Base-by-base conservation (phyloP, 2,329 filamentous ascomycete genomes). In the Alternaria ethzedia region DNA sequence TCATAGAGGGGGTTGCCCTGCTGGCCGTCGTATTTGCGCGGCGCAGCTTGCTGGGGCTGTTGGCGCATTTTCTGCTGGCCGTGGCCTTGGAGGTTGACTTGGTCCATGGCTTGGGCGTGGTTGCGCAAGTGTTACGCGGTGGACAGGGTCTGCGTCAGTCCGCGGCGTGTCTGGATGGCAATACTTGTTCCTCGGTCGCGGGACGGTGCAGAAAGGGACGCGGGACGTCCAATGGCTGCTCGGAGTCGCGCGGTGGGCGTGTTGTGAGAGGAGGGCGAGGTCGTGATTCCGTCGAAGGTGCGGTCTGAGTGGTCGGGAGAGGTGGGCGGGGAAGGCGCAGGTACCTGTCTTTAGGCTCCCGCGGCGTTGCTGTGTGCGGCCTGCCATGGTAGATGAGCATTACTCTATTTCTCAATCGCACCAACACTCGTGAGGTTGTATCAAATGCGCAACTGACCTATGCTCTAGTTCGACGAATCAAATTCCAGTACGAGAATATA, bases 1-100 rank as follows among this genome's bases (percentile, higher is more conserved):
- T 85, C 82, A 69, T 86, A 86, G 62, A 82, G 65, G 36, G 83
- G 83, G 63, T 83, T 81, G 51, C 83, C 83, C 64, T 84, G 82
- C 73, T 82, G 80, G 41, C 84, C 84, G 65, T 86, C 84, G 65
- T 86, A 86, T 69, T 80, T 82, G 75, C 67, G 82, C 61, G 75
- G 80, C 57, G 69, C 78, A 43, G 77, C 77, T 30, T 75, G 72
- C 54, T 71, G 70, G 36, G 76, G 72, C 54, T 71, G 70, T 61
- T 76, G 77, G 73, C 73, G 79, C 74, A 77, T 75, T 68, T 79
- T 77, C 66, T 79, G 77, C 71, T 79, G 75, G 70, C 71, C 70
- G 65, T 78, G 76, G 59, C 67, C 71, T 61, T 76, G 75, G 66
- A 78, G 75, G 70, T 74, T 76, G 57, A 77, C 69, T 61, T 78